Percentiles rank a stretch among this genome's conserved stretches.
phyloP scores from a whole-genome alignment of 2,329 filamentous ascomycete species.

The Capronia epimyces region DNA sequence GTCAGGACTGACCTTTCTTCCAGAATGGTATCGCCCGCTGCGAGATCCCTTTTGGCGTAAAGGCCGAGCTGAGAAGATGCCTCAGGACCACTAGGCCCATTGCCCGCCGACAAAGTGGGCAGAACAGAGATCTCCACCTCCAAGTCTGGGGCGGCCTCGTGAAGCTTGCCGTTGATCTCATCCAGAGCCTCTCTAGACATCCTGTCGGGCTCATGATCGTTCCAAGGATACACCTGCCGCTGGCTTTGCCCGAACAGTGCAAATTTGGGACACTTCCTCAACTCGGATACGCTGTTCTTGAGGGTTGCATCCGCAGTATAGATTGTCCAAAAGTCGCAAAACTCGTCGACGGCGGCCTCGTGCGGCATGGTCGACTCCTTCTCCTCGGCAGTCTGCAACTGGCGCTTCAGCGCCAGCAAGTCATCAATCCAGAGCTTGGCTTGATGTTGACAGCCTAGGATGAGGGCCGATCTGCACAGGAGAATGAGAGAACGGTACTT shows the following conservation, averaged over 20 bases:
- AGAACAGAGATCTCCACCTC: conserved; percentile 71
- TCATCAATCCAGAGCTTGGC: conserved; percentile 19
- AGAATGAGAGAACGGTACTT: conserved; percentile 16
- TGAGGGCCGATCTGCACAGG: conserved; percentile 16
- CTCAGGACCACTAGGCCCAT: conserved; percentile 29
- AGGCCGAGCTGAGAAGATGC: conserved; percentile 72
- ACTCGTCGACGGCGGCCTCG: conserved; percentile 35
- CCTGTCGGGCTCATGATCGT: conserved; percentile 55
- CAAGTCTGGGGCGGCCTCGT: conserved; percentile 64
- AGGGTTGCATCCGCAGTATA: conserved; percentile 19
- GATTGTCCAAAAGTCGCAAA: conserved; percentile 38
- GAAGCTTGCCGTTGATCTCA: conserved; percentile 66
- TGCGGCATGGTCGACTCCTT: background rate
- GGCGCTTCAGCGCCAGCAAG: conserved; percentile 6
- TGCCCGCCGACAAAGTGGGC: conserved; percentile 57
- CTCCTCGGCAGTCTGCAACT: background rate
- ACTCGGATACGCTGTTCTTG: conserved; percentile 1
- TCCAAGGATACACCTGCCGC: conserved; percentile 60
- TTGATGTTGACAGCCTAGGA: conserved; percentile 16
- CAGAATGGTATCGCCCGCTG: conserved; percentile 69
- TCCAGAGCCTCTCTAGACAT: conserved; percentile 52
- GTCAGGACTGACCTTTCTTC: conserved; percentile 81
- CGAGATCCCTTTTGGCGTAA: conserved; percentile 78
- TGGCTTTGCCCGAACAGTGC: conserved; percentile 36
- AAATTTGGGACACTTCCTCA: conserved; percentile 4